Percentiles rank a stretch among this genome's conserved stretches.
Evolutionary conservation across 2,329 filamentous ascomycete genomes (phyloP).

Genomic region (Davidsoniella neocaledoniae): DNA sequence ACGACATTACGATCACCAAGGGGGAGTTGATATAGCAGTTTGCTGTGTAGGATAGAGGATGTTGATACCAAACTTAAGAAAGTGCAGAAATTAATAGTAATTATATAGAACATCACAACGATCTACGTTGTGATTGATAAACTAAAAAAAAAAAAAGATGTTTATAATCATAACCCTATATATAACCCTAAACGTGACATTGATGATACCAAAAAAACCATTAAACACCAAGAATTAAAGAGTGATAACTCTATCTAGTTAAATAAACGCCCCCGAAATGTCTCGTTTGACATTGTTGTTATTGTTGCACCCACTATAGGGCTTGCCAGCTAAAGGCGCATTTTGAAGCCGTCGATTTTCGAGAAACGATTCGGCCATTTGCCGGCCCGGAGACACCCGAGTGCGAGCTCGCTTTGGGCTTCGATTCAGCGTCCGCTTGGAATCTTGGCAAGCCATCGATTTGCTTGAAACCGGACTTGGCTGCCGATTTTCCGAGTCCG

Average conservation of each 20-base stretch:
- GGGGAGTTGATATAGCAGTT: too few species aligned
- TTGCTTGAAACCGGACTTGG: not conserved
- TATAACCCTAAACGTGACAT: not conserved
- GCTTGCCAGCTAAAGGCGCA: too few species aligned
- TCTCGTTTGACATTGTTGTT: not conserved
- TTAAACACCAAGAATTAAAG: not conserved
- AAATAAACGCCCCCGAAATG: conserved; percentile 11
- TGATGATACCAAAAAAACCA: not conserved
- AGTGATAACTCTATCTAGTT: not conserved
- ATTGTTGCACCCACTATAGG: not conserved
- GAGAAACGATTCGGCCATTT: conserved; percentile 11
- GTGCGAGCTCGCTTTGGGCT: not conserved
- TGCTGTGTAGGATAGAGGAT: too few species aligned
- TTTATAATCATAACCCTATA: not conserved
- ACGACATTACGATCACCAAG: too few species aligned
- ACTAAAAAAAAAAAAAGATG: not conserved
- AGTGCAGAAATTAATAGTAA: not conserved
- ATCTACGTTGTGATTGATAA: not conserved
- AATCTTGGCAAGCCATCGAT: not conserved
- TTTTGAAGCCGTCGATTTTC: conserved; percentile 7
- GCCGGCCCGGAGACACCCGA: conserved; percentile 8
- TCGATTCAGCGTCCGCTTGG: not conserved
- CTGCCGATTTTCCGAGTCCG: conserved; percentile 4
- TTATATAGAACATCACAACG: not conserved
- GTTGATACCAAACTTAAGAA: not conserved